Conservation (phyloP, 768 basidiomycete genomes). For the Dacryopinax spathularia region DNA sequence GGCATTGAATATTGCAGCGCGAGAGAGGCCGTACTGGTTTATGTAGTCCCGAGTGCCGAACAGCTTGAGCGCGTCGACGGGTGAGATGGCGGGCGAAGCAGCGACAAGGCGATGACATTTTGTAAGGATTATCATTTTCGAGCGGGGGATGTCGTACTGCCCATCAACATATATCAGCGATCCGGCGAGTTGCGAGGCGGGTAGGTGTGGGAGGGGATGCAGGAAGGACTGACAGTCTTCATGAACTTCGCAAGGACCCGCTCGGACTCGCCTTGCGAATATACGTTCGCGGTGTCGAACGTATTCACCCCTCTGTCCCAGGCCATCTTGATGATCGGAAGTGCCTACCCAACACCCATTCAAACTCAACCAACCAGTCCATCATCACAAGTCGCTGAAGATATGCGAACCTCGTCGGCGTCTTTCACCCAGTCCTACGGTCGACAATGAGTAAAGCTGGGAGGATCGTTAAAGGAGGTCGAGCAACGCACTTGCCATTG, state of each 20-base stretch:
- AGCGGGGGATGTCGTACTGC: conserved; percentile 24
- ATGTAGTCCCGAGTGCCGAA: conserved; percentile 14
- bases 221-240: conserved; percentile 13
- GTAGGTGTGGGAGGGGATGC: background rate
- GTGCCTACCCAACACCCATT: conserved; percentile 5
- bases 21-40: conserved; percentile 25
- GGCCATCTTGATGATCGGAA: conserved; percentile 19
- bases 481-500: conserved; percentile 12
- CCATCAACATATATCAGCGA: background rate
- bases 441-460: background rate
- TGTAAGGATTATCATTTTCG: conserved; percentile 22
- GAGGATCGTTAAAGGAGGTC: background rate
- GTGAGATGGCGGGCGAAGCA: background rate
- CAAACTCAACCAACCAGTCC: too few relatives aligned
- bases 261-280: conserved; percentile 16
- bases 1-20: conserved; percentile 26
- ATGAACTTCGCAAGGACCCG: conserved; percentile 13
- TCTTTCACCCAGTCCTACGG: background rate
- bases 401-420: background rate
- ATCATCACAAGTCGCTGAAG: too few relatives aligned
- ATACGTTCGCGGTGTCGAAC: conserved; percentile 21
- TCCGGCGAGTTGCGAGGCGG: conserved; percentile 20
- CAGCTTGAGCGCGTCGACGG: conserved; percentile 3
- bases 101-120: conserved; percentile 19
- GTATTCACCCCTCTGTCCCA: conserved; percentile 22